Evolutionary conservation across 805 yeast species (phyloP).

Genomic region (Allodekkera sacchari): DNA sequence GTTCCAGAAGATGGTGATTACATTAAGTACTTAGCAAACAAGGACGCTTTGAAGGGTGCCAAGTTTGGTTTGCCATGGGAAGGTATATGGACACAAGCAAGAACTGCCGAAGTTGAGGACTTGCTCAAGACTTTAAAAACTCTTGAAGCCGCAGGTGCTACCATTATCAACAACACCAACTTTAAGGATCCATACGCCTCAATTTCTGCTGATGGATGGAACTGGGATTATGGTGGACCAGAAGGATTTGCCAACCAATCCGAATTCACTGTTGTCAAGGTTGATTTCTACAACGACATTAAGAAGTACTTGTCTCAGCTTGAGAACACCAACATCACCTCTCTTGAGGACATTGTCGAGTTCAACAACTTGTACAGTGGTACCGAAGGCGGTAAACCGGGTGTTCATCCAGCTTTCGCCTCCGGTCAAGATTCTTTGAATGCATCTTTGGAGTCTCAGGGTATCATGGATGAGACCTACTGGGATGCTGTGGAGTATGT

Average conservation of each 20-base stretch:
- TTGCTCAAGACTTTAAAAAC: slow-evolving; percentile 12
- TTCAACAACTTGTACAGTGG: slow-evolving; percentile 18
- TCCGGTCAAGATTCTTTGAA: slow-evolving; percentile 23
- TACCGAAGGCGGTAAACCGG: slow-evolving; percentile 20
- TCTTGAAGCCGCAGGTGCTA: slow-evolving; percentile 21
- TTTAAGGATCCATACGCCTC: slow-evolving; percentile 18
- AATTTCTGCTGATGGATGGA: slow-evolving; percentile 22
- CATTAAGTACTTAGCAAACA: slow-evolving; percentile 16
- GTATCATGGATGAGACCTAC: slow-evolving; percentile 21
- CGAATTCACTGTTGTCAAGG: slow-evolving; percentile 23
- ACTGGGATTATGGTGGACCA: slow-evolving; percentile 20
- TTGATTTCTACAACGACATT: slow-evolving; percentile 23
- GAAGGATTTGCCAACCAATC: slow-evolving; percentile 17
- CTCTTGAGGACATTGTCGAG: slow-evolving; percentile 20
- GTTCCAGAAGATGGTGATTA: slow-evolving; percentile 23
- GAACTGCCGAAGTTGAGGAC: slow-evolving; percentile 11
- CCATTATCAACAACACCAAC: slow-evolving; percentile 21
- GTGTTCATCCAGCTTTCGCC: slow-evolving; percentile 18
- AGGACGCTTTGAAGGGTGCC: slow-evolving; percentile 21
- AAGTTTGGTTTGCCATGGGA: slow-evolving; percentile 25
- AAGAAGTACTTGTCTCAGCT: slow-evolving; percentile 16
- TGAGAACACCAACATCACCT: slow-evolving; percentile 17
- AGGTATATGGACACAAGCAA: slow-evolving; percentile 17
- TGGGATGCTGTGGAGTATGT: slow-evolving; percentile 23
- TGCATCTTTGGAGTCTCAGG: slow-evolving; percentile 20